phyloP scores from a whole-genome alignment of 345 rosid genomes.

The Populus ilicifolia region DNA sequence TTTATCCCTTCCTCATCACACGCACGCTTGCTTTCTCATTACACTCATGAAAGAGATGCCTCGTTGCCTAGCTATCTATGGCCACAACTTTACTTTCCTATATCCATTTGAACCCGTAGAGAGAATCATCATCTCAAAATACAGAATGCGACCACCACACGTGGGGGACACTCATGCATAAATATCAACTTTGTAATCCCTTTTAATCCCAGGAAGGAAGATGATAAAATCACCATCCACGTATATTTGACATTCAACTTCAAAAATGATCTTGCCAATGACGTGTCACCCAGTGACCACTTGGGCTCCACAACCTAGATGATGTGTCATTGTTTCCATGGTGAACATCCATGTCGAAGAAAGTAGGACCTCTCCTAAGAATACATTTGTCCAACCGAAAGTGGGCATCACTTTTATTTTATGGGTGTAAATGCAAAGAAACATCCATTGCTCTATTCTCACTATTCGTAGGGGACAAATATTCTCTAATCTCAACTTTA shows the following conservation, averaged over 20 bases:
- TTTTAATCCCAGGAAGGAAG: background rate
- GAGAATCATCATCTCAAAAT: slow-evolving; percentile 2
- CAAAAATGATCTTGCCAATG: background rate
- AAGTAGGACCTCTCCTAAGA: background rate
- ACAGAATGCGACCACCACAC: slow-evolving; percentile 24
- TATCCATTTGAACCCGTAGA: background rate
- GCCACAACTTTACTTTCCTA: background rate
- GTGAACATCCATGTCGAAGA: background rate
- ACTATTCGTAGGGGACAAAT: background rate
- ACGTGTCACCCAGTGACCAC: background rate
- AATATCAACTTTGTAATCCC: slow-evolving; percentile 10
- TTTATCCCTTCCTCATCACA: slow-evolving; percentile 36
- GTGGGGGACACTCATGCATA: slow-evolving; percentile 12
- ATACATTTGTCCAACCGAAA: background rate
- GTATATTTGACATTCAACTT: background rate
- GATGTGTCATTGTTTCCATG: background rate
- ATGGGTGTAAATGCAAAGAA: slow-evolving; percentile 1
- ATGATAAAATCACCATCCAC: background rate
- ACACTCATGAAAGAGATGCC: slow-evolving; percentile 7
- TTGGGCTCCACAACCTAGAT: background rate
- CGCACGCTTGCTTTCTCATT: slow-evolving; percentile 28
- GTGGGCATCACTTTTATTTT: background rate
- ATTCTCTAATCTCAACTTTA: background rate
- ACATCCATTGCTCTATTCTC: slow-evolving; percentile 5
- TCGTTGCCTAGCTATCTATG: slow-evolving; percentile 1